phyloP scores from a whole-genome alignment of 2,329 filamentous ascomycete species.

The Colletotrichum tanaceti region DNA sequence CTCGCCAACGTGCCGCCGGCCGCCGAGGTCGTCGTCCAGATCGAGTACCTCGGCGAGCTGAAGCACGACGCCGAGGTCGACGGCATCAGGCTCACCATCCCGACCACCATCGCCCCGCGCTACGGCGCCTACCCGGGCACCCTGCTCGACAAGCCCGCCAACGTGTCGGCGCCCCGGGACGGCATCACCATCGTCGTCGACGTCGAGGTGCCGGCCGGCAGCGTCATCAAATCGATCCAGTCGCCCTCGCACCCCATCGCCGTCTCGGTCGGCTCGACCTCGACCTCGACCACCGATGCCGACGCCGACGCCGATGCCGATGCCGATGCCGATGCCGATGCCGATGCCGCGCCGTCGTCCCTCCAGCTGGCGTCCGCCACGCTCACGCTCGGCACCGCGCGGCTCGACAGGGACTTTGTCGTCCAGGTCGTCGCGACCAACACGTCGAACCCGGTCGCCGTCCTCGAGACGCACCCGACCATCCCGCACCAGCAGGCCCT shows the following conservation, averaged over 20 bases:
- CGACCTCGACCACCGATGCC: constrained; percentile 57
- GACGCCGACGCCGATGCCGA: constrained; percentile 54
- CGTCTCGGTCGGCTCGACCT: constrained; percentile 71
- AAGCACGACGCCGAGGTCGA: constrained; percentile 78
- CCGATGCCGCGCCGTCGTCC: constrained; percentile 60
- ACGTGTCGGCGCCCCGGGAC: constrained; percentile 24
- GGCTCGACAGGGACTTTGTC: constrained; percentile 74
- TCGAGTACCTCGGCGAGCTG: constrained; percentile 76
- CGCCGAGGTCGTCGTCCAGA: constrained; percentile 67
- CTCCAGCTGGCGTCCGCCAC: constrained; percentile 72
- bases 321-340: constrained; percentile 53
- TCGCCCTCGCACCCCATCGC: constrained; percentile 77
- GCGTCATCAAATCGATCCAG: constrained; percentile 70
- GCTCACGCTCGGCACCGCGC: constrained; percentile 62
- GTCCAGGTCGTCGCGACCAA: constrained; percentile 72
- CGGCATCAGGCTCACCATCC: constrained; percentile 76
- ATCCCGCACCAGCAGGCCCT: constrained; percentile 72
- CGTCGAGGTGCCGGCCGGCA: constrained; percentile 61
- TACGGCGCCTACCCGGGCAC: constrained; percentile 65
- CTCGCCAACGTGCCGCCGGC: constrained; percentile 74
- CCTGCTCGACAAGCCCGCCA: constrained; percentile 42
- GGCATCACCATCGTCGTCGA: constrained; percentile 49
- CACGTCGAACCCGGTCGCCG: constrained; percentile 69
- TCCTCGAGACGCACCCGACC: constrained; percentile 74
- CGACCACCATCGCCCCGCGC: constrained; percentile 73